Conservation (phyloP, 225 moss, liverwort and hornwort species). For the Physcomitrellopsis africana region DNA sequence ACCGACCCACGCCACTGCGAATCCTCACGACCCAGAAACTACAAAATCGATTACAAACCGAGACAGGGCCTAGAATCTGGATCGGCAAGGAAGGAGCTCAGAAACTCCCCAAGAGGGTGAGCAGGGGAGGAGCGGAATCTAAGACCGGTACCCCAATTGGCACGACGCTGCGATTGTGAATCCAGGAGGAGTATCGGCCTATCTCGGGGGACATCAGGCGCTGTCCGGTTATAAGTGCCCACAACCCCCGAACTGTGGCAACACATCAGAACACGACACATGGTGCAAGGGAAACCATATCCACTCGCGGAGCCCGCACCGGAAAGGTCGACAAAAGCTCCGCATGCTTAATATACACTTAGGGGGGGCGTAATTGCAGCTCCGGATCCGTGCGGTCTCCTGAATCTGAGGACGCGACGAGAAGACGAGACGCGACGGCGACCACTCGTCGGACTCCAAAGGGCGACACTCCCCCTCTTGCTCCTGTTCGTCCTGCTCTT, state of each 20-base stretch:
- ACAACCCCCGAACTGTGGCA: background rate
- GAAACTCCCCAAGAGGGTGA: background rate
- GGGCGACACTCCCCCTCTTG: no score
- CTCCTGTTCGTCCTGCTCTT: no score
- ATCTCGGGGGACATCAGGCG: background rate
- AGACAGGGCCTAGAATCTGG: background rate
- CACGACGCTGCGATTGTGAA: background rate
- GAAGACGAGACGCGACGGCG: no score
- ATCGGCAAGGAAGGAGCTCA: background rate
- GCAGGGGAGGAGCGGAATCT: background rate
- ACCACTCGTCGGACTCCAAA: background rate
- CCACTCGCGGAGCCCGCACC: constrained; percentile 22
- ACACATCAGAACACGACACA: background rate
- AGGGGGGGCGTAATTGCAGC: background rate
- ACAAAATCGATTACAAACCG: background rate
- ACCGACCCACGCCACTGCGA: background rate
- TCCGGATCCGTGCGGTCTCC: constrained; percentile 4
- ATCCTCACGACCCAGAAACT: background rate
- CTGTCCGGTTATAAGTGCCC: background rate
- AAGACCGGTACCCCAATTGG: background rate
- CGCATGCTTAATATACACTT: background rate
- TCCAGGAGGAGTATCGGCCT: background rate
- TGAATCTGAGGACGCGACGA: constrained; percentile 5
- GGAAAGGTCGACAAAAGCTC: background rate
- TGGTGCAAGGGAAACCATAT: constrained; percentile 12